Percentiles rank a stretch among this genome's conserved stretches.
Evolutionary conservation across 176 grass and related monocot species (phyloP).

Genomic region (Pontederia crassipes): DNA sequence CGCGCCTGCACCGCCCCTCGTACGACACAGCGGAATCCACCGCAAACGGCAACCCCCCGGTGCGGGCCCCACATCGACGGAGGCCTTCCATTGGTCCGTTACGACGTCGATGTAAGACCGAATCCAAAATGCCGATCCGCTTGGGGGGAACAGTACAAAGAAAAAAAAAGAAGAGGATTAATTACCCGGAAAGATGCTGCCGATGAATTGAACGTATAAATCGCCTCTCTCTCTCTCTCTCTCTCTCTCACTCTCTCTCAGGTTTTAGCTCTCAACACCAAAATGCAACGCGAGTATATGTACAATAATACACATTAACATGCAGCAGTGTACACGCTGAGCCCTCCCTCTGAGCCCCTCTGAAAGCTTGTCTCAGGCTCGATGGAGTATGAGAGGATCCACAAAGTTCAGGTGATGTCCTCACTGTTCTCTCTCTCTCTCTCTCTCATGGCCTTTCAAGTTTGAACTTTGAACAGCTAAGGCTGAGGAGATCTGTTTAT

Average conservation of each 20-base stretch:
- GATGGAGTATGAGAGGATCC: conserved; percentile 95
- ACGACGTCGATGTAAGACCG: too few species aligned
- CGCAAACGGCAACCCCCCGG: too few species aligned
- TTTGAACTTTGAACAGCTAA: neutral
- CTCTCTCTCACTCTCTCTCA: neutral
- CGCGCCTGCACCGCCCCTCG: too few species aligned
- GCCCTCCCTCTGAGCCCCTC: neutral
- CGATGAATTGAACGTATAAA: conserved; percentile 12
- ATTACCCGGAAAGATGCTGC: neutral
- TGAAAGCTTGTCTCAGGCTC: neutral
- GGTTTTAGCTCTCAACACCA: neutral
- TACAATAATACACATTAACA: neutral
- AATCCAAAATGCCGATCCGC: too few species aligned
- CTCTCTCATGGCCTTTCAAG: neutral
- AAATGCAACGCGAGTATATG: too few species aligned
- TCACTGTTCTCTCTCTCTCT: neutral
- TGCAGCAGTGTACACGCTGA: neutral
- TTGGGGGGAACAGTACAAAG: neutral
- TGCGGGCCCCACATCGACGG: too few species aligned
- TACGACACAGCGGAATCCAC: too few species aligned
- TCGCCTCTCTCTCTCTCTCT: neutral
- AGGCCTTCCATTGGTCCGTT: too few species aligned
- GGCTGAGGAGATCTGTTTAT: neutral
- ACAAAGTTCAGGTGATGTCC: conserved; percentile 60
- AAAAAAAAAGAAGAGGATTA: neutral